These are phyloP conservation scores for Colletotrichum graminicola DNA, from an alignment of 2,329 filamentous ascomycete genomes.

Conservation along the genomic window DNA sequence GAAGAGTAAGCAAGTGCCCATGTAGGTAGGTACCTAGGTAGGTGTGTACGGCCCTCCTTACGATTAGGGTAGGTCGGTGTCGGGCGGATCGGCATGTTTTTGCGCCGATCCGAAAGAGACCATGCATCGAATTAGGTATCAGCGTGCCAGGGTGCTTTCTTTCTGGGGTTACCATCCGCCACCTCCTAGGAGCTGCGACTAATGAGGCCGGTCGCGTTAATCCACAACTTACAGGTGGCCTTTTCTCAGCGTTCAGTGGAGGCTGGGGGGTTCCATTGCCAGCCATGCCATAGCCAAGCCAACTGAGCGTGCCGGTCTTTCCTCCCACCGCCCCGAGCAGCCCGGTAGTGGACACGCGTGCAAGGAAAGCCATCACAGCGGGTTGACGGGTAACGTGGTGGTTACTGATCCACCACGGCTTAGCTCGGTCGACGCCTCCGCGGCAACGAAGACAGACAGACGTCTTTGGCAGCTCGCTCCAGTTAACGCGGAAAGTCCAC, in stretches of 20 bases:
- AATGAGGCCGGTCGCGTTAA: neutral
- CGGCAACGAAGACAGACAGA: conserved; percentile 2
- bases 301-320: conserved; percentile 23
- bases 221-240: conserved; percentile 32
- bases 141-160: conserved; percentile 6
- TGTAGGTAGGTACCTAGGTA: neutral
- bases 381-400: conserved; percentile 16
- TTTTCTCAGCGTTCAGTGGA: conserved; percentile 29
- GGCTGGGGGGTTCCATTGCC: neutral
- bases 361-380: neutral
- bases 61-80: no score
- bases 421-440: conserved; percentile 11
- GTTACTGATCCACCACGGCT: neutral
- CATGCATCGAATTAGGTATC: neutral
- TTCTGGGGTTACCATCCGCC: neutral
- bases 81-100: conserved; percentile 9
- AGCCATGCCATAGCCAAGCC: conserved; percentile 30
- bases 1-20: neutral
- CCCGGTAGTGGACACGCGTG: conserved; percentile 16
- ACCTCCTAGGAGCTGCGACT: neutral
- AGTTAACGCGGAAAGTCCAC: conserved; percentile 33
- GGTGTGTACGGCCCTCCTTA: no score
- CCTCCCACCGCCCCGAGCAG: conserved; percentile 1
- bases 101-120: conserved; percentile 1
- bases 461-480: conserved; percentile 14